A percentile compares a stretch with the other conserved stretches of the same genome.
phyloP scores from a whole-genome alignment of 257 asterid genomes.

The Solanum lycopersicoides region DNA sequence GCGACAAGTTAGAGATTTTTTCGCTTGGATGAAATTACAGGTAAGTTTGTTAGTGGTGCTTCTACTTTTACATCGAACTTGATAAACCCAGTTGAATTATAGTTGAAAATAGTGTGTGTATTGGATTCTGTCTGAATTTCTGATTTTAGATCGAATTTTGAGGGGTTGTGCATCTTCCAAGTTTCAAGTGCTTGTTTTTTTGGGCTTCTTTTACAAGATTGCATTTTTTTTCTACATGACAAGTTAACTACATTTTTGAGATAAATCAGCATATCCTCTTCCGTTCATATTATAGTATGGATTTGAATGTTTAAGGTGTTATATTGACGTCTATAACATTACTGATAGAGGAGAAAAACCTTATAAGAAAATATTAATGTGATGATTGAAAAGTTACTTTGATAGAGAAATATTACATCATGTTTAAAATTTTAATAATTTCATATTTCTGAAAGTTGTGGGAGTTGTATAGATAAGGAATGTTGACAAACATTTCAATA shows the following conservation, averaged over 20 bases:
- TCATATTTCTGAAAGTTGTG: neutral
- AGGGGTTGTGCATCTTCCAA: neutral
- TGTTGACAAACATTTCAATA: neutral
- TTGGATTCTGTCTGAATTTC: neutral
- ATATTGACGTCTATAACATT: neutral
- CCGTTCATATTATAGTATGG: neutral
- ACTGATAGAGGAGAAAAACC: neutral
- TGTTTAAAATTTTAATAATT: neutral
- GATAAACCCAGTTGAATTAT: neutral
- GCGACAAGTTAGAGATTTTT: constrained; percentile 90
- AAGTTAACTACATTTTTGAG: neutral
- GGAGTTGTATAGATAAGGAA: neutral
- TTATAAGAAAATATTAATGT: neutral
- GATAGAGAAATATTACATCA: neutral
- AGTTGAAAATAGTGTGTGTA: neutral
- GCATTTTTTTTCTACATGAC: neutral
- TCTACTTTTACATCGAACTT: neutral
- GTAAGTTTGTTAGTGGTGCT: constrained; percentile 11
- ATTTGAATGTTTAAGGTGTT: neutral
- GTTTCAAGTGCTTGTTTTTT: neutral
- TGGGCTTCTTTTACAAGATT: neutral
- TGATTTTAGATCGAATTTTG: neutral
- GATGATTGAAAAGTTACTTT: neutral
- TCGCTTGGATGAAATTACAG: constrained; percentile 96
- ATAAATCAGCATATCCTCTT: neutral